Evolutionary conservation across 2,329 filamentous ascomycete species (phyloP), one percentile per base, ranked within the genome.

Genomic region (Colletotrichum gloeosporioides): DNA sequence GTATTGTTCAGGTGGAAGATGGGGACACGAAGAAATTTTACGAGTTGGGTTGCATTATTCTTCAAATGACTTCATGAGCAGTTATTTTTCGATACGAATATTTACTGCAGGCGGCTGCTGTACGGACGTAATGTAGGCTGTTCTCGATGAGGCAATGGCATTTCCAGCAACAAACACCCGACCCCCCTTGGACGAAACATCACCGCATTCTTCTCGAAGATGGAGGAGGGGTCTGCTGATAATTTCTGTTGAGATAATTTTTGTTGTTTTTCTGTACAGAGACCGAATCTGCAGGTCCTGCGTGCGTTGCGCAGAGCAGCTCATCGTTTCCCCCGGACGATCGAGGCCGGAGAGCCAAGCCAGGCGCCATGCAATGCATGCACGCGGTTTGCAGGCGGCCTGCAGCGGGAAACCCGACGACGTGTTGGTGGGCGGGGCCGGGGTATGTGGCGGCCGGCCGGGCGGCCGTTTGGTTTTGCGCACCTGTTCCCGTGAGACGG

Each of bases 111-210:
- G 5, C 27, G 9, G 27, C 16, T 27, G 25, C 25, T 36, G 36
- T 72, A 72, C 69, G 69, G 69, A 72, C 62, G 69, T 72, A 72
- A 72, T 68, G 63, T 32, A 27, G 22, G 12, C n/a, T 31, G 6
- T 9, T 44, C 49, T 34, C 22, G 53, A 44, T 16, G 25, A n/a
- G 44, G 32, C 12, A 53, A 34, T n/a, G 16, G 39, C 8, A 44
- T 29, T 32, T 25, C 27, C 16, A 66, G 44, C 29, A 27, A 25
- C 32, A 63, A 31, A 22, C 15, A 18, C 39, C 15, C 18, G 15
- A 49, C 27, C 27, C 6, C 61, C 61, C 3, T 39, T 16, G 39
- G 32, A 64, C 22, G 29, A n/a, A 67, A 31, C 32, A 32, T 18
- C 9, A 55, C n/a, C 18, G 29, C 27, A 27, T 53, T 16, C 25